Conservation (phyloP, 2,329 filamentous ascomycete species). For the Juglanconis juglandina region DNA sequence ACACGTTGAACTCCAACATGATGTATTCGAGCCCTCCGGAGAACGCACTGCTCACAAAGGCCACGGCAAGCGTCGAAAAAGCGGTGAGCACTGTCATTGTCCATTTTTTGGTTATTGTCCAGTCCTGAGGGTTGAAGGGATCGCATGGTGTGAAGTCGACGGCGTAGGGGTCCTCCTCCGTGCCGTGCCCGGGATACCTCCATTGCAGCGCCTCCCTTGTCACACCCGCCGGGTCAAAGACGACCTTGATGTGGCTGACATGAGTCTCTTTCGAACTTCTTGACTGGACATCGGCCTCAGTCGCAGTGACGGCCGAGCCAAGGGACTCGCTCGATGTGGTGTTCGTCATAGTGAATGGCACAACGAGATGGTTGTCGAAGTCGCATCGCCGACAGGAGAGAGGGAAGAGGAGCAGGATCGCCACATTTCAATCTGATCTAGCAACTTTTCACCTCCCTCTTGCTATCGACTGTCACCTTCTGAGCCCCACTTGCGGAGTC, state of each 20-base stretch:
- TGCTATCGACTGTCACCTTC: neutral
- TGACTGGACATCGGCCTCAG: slow-evolving; percentile 41
- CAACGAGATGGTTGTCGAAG: neutral
- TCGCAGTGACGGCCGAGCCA: slow-evolving; percentile 30
- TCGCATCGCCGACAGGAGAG: neutral
- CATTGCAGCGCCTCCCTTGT: slow-evolving; percentile 54
- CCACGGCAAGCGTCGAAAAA: slow-evolving; percentile 63
- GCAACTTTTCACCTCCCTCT: neutral
- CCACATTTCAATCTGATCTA: neutral
- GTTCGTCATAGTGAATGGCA: slow-evolving; percentile 11
- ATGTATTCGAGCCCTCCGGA: slow-evolving; percentile 55
- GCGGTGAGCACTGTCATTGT: slow-evolving; percentile 60
- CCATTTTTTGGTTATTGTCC: slow-evolving; percentile 60
- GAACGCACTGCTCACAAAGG: slow-evolving; percentile 68
- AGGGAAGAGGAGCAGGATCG: neutral
- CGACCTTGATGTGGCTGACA: slow-evolving; percentile 47
- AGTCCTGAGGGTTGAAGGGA: slow-evolving; percentile 63
- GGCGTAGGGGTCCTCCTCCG: slow-evolving; percentile 62
- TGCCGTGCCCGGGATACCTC: slow-evolving; percentile 59
- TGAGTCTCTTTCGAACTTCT: slow-evolving; percentile 24
- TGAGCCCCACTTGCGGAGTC: neutral
- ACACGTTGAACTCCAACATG: slow-evolving; percentile 50
- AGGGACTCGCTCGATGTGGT: slow-evolving; percentile 11
- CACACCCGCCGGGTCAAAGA: slow-evolving; percentile 57
- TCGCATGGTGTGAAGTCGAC: slow-evolving; percentile 68